Conservation (phyloP, 2,329 filamentous ascomycete genomes). For the Kalaharituber pfeilii region DNA sequence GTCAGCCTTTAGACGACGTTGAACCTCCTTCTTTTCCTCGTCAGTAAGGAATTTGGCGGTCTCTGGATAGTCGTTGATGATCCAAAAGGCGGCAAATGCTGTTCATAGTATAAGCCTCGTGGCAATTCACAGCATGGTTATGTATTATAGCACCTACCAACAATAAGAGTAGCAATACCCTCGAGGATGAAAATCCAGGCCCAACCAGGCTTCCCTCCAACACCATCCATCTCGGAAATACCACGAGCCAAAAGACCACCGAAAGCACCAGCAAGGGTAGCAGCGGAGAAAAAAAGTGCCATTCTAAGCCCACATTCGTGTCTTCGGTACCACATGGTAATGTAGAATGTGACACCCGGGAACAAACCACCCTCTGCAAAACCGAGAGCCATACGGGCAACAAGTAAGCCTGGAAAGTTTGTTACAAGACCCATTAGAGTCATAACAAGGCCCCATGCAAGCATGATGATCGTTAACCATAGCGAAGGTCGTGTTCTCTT, state of each 20-base stretch:
- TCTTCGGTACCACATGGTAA: slow-evolving; percentile 42
- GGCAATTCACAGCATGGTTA: not conserved
- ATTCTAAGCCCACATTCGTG: slow-evolving; percentile 45
- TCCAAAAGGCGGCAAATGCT: slow-evolving; percentile 33
- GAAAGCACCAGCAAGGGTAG: slow-evolving; percentile 38
- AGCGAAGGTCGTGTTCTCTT: slow-evolving; percentile 34
- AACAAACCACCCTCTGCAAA: slow-evolving; percentile 41
- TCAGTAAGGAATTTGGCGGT: slow-evolving; percentile 34
- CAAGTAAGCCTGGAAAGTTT: slow-evolving; percentile 28
- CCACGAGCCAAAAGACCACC: slow-evolving; percentile 37
- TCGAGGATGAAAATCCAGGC: slow-evolving; percentile 67
- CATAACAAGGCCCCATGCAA: slow-evolving; percentile 26
- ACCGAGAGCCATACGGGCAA: slow-evolving; percentile 30
- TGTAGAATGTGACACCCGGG: slow-evolving; percentile 44
- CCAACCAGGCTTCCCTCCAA: slow-evolving; percentile 47
- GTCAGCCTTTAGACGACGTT: slow-evolving; percentile 31
- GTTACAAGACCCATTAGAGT: slow-evolving; percentile 36
- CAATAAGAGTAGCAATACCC: slow-evolving; percentile 34
- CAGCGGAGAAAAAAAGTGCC: slow-evolving; percentile 43
- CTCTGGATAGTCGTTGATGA: slow-evolving; percentile 43
- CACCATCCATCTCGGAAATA: slow-evolving; percentile 39
- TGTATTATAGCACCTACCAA: slow-evolving; percentile 26
- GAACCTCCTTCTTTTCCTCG: slow-evolving; percentile 31
- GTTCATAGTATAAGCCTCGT: slow-evolving; percentile 10
- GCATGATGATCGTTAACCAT: slow-evolving; percentile 37